Conservation (phyloP, 192 early-diverging fungal genomes). For the Chytriomyces sp. region DNA sequence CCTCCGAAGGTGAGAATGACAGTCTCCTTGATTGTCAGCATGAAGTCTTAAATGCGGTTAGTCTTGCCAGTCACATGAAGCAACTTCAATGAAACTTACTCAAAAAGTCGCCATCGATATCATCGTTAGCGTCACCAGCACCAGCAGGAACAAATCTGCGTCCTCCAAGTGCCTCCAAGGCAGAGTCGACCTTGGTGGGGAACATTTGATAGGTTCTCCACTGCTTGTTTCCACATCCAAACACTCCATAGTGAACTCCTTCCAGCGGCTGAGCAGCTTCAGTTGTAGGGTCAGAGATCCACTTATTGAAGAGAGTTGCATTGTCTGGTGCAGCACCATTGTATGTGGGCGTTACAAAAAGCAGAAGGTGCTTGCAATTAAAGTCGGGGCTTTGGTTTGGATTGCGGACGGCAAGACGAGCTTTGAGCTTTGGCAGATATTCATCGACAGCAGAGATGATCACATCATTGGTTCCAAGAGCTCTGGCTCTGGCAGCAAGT, state of each 20-base stretch:
- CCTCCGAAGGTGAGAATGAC: neutral
- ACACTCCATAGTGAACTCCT: conserved; percentile 53
- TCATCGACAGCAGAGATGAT: conserved; percentile 32
- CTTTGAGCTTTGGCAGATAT: conserved; percentile 21
- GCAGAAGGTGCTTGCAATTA: conserved; percentile 19
- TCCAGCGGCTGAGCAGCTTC: conserved; percentile 25
- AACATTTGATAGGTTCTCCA: conserved; percentile 64
- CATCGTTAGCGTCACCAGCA: conserved; percentile 48
- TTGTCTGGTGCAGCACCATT: conserved; percentile 60
- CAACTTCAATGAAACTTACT: neutral
- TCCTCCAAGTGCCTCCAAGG: conserved; percentile 53
- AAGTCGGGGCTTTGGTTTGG: neutral
- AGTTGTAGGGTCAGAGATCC: conserved; percentile 8
- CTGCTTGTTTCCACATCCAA: conserved; percentile 63
- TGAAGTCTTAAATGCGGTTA: conserved; percentile 1
- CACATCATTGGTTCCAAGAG: conserved; percentile 38
- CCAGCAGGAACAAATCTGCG: conserved; percentile 43
- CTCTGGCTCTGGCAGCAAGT: conserved; percentile 34
- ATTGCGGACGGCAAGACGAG: neutral
- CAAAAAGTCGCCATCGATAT: conserved; percentile 34
- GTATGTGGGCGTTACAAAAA: conserved; percentile 52
- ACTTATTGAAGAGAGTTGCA: conserved; percentile 47
- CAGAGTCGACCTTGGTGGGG: conserved; percentile 46
- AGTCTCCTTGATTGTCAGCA: neutral
- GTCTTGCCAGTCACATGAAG: neutral